Evolutionary conservation across 345 rosid species (phyloP).

Genomic region (Cochlearia excelsa): DNA sequence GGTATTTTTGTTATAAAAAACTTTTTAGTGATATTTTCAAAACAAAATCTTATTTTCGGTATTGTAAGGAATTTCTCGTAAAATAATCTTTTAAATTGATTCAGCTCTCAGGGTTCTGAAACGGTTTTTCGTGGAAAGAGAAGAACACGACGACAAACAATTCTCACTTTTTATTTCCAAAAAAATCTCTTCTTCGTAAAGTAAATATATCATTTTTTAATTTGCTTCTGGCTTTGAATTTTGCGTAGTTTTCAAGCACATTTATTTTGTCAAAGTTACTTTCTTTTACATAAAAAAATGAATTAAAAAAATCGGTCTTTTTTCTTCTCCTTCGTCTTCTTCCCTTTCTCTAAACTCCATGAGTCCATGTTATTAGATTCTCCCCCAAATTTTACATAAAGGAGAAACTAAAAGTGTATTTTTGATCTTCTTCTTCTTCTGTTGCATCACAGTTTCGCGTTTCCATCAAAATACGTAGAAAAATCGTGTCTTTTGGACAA

Average conservation of each 20-base stretch:
- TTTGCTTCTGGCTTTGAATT: slow-evolving; percentile 41
- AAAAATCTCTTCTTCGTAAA: no score
- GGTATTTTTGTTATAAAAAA: no score
- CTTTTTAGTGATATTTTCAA: no score
- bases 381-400: slow-evolving; percentile 25
- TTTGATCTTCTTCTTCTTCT: slow-evolving; percentile 19
- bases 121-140: no score
- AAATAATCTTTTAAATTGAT: no score
- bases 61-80: no score
- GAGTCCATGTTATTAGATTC: slow-evolving; percentile 33
- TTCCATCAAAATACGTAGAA: slow-evolving; percentile 16
- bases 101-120: no score
- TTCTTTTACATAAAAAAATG: slow-evolving; percentile 10
- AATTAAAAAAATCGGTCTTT: background rate
- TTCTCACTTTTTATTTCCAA: no score
- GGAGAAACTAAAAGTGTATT: slow-evolving; percentile 26
- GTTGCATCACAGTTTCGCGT: slow-evolving; percentile 28
- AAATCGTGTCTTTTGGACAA: slow-evolving; percentile 10
- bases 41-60: no score
- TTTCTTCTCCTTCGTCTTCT: background rate
- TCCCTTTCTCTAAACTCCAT: slow-evolving; percentile 15
- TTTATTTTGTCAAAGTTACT: slow-evolving; percentile 33
- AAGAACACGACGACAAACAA: no score
- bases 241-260: slow-evolving; percentile 45
- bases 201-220: no score